phyloP scores from a whole-genome alignment of 2,329 filamentous ascomycete genomes.

The Cladosporium sp. region DNA sequence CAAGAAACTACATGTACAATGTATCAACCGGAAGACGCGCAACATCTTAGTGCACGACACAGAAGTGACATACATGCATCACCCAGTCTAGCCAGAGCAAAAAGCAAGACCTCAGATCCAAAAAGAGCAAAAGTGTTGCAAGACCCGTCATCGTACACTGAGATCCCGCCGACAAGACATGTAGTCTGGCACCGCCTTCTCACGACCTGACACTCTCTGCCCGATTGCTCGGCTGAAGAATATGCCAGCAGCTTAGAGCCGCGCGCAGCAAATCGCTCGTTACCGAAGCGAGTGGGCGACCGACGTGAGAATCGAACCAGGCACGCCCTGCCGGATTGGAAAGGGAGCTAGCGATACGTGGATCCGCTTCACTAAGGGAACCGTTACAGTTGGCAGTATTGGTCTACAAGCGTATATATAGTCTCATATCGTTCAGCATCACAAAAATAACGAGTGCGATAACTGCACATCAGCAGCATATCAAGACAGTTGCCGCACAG shows the following conservation, averaged over 20 bases:
- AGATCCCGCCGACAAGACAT: slow-evolving; percentile 36
- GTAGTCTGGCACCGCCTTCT: slow-evolving; percentile 53
- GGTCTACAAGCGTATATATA: no score
- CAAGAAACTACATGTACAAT: no score
- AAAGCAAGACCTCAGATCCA: no score
- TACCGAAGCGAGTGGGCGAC: slow-evolving; percentile 53
- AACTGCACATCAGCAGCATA: no score
- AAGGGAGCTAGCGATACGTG: slow-evolving; percentile 19
- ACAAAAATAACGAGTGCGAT: no score
- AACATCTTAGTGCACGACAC: no score
- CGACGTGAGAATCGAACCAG: slow-evolving; percentile 54
- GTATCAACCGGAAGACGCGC: no score
- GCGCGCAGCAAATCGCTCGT: slow-evolving; percentile 48
- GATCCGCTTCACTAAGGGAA: slow-evolving; percentile 23
- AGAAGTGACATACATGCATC: no score
- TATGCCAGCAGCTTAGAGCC: slow-evolving; percentile 52
- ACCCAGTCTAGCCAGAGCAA: no score
- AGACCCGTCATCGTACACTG: slow-evolving; percentile 25
- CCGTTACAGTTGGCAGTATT: slow-evolving; percentile 36
- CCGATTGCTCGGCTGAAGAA: slow-evolving; percentile 57
- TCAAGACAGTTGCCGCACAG: no score
- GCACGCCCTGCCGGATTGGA: slow-evolving; percentile 37
- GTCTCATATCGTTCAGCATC: no score
- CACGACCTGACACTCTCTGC: slow-evolving; percentile 53
- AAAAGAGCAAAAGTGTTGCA: slow-evolving; percentile 34